Evolutionary conservation across 2,329 filamentous ascomycete genomes (phyloP).

Genomic region (Diaporthe australafricana): DNA sequence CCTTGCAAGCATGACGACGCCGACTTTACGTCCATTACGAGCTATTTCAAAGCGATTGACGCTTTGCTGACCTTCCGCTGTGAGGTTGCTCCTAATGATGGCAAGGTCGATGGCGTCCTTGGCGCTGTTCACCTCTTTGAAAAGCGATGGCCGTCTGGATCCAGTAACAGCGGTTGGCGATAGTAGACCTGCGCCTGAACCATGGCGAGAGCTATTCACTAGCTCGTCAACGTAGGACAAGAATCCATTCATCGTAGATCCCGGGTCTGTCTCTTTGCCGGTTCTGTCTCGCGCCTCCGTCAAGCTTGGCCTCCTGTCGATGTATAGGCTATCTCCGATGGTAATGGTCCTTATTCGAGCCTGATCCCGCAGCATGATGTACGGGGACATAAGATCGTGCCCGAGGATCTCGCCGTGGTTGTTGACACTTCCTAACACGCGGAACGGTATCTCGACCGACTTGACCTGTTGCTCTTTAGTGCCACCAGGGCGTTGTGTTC

Average conservation of each 20-base stretch:
- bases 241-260: constrained; percentile 72
- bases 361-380: constrained; percentile 87
- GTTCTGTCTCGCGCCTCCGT: constrained; percentile 36
- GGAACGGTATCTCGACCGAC: constrained; percentile 92
- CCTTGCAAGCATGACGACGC: constrained; percentile 87
- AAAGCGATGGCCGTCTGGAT: constrained; percentile 65
- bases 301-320: constrained; percentile 33
- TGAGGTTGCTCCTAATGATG: constrained; percentile 84
- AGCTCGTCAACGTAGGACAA: constrained; percentile 82
- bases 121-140: constrained; percentile 70
- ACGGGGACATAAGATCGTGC: constrained; percentile 94
- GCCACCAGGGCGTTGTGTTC: constrained; percentile 86
- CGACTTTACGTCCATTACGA: constrained; percentile 90
- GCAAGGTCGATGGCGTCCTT: constrained; percentile 93
- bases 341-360: constrained; percentile 73
- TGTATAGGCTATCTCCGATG: constrained; percentile 42
- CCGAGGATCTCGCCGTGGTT: constrained; percentile 87
- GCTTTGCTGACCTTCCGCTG: constrained; percentile 76
- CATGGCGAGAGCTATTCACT: constrained; percentile 68
- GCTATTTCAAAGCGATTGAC: constrained; percentile 97
- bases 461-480: constrained; percentile 84
- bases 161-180: constrained; percentile 74
- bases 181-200: constrained; percentile 70
- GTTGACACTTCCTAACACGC: constrained; percentile 93
- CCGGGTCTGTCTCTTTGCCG: constrained; percentile 44